Conservation (phyloP, 805 yeast species). For the Hanseniaspora meyeri region DNA sequence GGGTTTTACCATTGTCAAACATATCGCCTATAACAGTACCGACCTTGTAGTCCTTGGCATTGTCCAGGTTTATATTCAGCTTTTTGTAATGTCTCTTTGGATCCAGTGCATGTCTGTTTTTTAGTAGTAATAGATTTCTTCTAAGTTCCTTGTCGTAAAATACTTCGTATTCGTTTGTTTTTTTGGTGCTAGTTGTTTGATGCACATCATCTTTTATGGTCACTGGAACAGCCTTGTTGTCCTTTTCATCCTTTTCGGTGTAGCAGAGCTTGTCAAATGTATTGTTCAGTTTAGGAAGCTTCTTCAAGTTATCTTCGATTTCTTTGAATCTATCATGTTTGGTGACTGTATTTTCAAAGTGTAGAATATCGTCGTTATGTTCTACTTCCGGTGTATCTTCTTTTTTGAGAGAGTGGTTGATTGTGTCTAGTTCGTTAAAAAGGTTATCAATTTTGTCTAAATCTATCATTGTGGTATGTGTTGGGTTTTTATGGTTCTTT, state of each 20-base stretch:
- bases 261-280: slow-evolving; percentile 22
- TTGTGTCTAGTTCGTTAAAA: slow-evolving; percentile 3
- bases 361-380: slow-evolving; percentile 14
- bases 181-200: slow-evolving; percentile 1
- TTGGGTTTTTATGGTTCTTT: not conserved
- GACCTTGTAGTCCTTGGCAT: slow-evolving; percentile 70
- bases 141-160: slow-evolving; percentile 54
- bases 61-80: slow-evolving; percentile 37
- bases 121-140: slow-evolving; percentile 64
- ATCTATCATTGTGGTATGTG: not conserved
- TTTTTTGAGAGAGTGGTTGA: not conserved
- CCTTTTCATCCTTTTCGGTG: slow-evolving; percentile 13
- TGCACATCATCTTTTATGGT: slow-evolving; percentile 15
- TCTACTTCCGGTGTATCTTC: slow-evolving; percentile 15
- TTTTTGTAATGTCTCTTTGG: slow-evolving; percentile 92
- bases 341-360: slow-evolving; percentile 9
- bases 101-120: slow-evolving; percentile 82
- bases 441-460: slow-evolving; percentile 11
- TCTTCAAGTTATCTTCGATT: slow-evolving; percentile 22
- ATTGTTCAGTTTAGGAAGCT: slow-evolving; percentile 24
- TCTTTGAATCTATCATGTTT: slow-evolving; percentile 20
- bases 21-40: slow-evolving; percentile 81
- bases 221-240: slow-evolving; percentile 13
- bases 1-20: slow-evolving; percentile 49
- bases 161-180: slow-evolving; percentile 39